A percentile compares a stretch with the other conserved stretches of the same genome.
Conservation (phyloP, 495 filamentous ascomycete genomes). For the Penicillium paxilli region DNA sequence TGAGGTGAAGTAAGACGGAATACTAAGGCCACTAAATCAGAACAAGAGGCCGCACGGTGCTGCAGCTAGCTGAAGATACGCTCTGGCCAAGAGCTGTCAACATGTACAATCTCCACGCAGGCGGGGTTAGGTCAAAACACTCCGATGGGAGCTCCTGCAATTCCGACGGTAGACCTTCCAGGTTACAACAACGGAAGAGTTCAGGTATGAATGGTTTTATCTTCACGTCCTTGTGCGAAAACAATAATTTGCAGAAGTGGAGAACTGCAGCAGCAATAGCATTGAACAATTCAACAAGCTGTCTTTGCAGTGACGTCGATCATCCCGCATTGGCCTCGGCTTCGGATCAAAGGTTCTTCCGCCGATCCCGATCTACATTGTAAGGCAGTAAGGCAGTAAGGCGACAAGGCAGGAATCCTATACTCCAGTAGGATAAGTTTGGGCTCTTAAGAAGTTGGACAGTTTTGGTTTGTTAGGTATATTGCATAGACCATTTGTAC, state of each 20-base stretch:
- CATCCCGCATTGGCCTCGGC: conserved; percentile 28
- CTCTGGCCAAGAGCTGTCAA: conserved; percentile 3
- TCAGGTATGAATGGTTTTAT: neutral
- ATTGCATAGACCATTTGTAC: too few species aligned
- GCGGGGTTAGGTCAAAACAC: neutral
- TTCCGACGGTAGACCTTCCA: neutral
- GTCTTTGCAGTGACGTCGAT: conserved; percentile 30
- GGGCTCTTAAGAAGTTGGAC: neutral
- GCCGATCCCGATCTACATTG: too few species aligned
- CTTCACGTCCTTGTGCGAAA: neutral
- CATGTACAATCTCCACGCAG: conserved; percentile 14
- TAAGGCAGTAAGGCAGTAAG: neutral
- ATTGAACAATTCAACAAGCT: conserved; percentile 1
- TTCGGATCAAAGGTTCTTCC: conserved; percentile 16
- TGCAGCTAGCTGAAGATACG: neutral
- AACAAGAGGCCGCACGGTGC: neutral
- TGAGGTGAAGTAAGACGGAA: neutral
- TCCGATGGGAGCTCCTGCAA: neutral
- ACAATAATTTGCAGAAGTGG: conserved; percentile 4
- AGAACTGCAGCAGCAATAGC: neutral
- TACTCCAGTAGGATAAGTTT: neutral
- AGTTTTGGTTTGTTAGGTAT: too few species aligned
- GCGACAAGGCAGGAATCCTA: conserved; percentile 14
- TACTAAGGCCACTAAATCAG: neutral
- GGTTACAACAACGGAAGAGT: too few species aligned